Evolutionary conservation across 495 filamentous ascomycete species (phyloP).

Genomic region (Durotheca rogersii): DNA sequence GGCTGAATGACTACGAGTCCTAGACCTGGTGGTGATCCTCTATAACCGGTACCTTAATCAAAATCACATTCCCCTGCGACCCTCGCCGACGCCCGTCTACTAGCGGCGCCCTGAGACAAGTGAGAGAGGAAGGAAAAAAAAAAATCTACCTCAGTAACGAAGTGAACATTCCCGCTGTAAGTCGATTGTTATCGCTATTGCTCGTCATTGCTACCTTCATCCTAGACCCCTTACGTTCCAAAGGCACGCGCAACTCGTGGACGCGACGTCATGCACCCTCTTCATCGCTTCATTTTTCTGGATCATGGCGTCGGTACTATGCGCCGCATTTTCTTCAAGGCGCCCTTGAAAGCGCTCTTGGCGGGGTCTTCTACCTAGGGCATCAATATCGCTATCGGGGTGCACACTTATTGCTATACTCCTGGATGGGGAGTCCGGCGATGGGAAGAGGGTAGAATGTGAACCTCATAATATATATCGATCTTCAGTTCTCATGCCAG

Average conservation of each 20-base stretch:
- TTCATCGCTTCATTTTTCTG: conserved; percentile 15
- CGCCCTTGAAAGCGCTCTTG: conserved; percentile 33
- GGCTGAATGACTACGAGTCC: conserved; percentile 27
- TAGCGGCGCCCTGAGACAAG: conserved; percentile 22
- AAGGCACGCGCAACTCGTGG: conserved; percentile 17
- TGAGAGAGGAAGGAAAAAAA: conserved; percentile 9
- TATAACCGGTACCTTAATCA: conserved; percentile 36
- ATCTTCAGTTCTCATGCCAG: conserved; percentile 37
- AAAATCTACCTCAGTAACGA: conserved; percentile 26
- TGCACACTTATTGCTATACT: conserved; percentile 17
- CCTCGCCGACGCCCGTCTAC: conserved; percentile 3
- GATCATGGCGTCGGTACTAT: conserved; percentile 30
- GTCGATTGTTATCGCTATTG: conserved; percentile 23
- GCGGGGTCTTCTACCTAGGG: conserved; percentile 21
- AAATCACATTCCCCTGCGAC: conserved; percentile 36
- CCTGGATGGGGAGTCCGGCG: conserved; percentile 18
- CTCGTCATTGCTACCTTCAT: conserved; percentile 26
- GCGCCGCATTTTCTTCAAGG: conserved; percentile 27
- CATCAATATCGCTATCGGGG: conserved; percentile 13
- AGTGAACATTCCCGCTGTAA: conserved; percentile 36
- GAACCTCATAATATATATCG: conserved; percentile 37
- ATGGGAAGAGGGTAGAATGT: conserved; percentile 5
- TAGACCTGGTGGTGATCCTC: conserved; percentile 26
- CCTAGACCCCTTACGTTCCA: conserved; percentile 48
- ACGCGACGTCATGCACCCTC: conserved; percentile 16